phyloP scores from a whole-genome alignment of 2,329 filamentous ascomycete species.

The Pyricularia grisea region DNA sequence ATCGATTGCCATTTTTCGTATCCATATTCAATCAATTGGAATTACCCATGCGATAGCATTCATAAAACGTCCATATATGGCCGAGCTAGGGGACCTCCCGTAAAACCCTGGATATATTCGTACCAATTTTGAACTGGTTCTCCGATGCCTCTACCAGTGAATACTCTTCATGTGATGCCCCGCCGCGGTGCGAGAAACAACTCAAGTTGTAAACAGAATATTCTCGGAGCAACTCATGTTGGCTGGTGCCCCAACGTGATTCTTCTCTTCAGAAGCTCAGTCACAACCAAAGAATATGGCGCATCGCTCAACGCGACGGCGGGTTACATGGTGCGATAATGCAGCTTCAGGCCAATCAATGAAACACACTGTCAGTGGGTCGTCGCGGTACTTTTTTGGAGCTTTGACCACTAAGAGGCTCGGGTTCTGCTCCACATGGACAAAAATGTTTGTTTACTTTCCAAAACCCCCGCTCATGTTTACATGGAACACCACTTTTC shows the following conservation, averaged over 20 bases:
- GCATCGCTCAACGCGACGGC: not conserved
- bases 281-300: not conserved
- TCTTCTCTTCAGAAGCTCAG: not conserved
- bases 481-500: constrained; percentile 2
- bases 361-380: not conserved
- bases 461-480: constrained; percentile 6
- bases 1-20: not conserved
- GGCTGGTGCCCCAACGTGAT: not conserved
- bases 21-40: not conserved
- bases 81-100: not conserved
- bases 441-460: constrained; percentile 1
- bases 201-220: not conserved
- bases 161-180: not conserved
- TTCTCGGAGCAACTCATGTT: not conserved
- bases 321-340: not conserved
- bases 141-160: not conserved
- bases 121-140: not conserved
- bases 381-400: constrained; percentile 4
- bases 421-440: not conserved
- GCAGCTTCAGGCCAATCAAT: not conserved
- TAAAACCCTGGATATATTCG: not conserved
- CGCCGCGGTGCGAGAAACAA: not conserved
- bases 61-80: not conserved
- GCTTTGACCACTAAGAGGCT: constrained; percentile 9
- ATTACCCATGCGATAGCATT: not conserved